These are phyloP conservation scores for Zygnema cylindricum DNA, from an alignment of 139 green algal species.

Conservation along the genomic window DNA sequence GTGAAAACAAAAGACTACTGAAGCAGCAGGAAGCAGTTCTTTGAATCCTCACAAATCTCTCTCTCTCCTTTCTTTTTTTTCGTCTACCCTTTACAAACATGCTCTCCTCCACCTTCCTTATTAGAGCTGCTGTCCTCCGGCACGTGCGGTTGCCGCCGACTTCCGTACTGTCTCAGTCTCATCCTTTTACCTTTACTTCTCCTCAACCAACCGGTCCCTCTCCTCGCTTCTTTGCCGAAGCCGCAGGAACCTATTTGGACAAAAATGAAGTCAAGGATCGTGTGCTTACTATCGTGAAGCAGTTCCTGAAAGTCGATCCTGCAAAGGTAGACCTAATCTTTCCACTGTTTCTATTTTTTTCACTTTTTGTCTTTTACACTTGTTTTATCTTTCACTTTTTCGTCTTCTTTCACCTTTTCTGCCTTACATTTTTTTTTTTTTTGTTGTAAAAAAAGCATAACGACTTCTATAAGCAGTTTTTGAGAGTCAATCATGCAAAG, in stretches of 20 bases:
- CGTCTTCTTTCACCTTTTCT: slow-evolving; percentile 9
- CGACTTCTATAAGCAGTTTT: too few species aligned
- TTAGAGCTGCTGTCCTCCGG: slow-evolving; percentile 19
- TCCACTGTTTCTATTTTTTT: background rate
- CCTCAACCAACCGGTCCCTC: background rate
- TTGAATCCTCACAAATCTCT: background rate
- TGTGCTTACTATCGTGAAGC: slow-evolving; percentile 92
- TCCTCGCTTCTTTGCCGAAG: slow-evolving; percentile 26
- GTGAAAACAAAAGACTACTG: too few species aligned
- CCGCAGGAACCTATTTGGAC: slow-evolving; percentile 82
- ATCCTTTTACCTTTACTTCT: background rate
- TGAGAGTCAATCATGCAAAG: too few species aligned
- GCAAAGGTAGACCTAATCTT: too few species aligned
- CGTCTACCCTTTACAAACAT: background rate
- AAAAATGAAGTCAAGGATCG: slow-evolving; percentile 90
- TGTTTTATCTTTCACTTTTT: slow-evolving; percentile 9
- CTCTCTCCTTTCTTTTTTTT: background rate
- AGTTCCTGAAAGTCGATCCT: slow-evolving; percentile 97
- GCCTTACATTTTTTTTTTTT: too few species aligned
- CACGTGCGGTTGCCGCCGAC: slow-evolving; percentile 18
- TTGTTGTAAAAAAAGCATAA: too few species aligned
- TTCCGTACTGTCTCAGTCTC: background rate
- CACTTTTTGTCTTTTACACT: background rate
- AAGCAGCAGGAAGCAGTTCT: too few species aligned
- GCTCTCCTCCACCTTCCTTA: background rate